Evolutionary conservation across 1,284 basidiomycete species (phyloP), one percentile per base, ranked within the genome.

Genomic region (Ustilago tritici): DNA sequence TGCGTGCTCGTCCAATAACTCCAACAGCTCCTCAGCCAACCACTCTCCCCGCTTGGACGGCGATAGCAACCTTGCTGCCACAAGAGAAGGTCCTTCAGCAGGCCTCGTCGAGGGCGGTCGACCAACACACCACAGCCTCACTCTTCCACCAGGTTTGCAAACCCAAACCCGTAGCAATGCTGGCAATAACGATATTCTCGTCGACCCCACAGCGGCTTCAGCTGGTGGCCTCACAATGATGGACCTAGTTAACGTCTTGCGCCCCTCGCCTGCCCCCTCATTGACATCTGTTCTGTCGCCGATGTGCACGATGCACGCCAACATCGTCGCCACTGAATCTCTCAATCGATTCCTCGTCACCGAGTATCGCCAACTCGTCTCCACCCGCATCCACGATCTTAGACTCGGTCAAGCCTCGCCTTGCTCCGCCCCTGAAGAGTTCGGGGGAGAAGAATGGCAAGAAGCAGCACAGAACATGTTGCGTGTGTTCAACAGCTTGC

Each of bases 301-400:
- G 52, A 76, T 76, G 65, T 79, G 74, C 38, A 81, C 77, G n/a
- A 70, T 79, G 70, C 69, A 79, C 46, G 79, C 79, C 66, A 81
- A 81, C 68, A 74, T 81, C 15, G 68, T 81, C 4, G 60, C 76
- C 35, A 81, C 79, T 36, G 79, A 77, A 54, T 65, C 65, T 15
- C 76, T 81, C 49, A 68, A 78, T 15, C 70, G 79, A 2, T 81
- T 81, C 63, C 56, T 81, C 14, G 57, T 79, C 14, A 68, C 66
- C 55, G 79, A 81, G 40, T 79, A 79, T 36, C 70, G 71, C 43
- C 74, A 79, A 32, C 17, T 79, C 23, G 56, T 79, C 31, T 17
- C 41, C 4, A 46, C 23, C 5, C 73, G 68, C 12, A 63, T 77
- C 5, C 28, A 40, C 36, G 71, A 79, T 10, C 61, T 76, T 14